Base-by-base conservation (phyloP, 2,329 filamentous ascomycete species). In the Botryosphaeria agaves region DNA sequence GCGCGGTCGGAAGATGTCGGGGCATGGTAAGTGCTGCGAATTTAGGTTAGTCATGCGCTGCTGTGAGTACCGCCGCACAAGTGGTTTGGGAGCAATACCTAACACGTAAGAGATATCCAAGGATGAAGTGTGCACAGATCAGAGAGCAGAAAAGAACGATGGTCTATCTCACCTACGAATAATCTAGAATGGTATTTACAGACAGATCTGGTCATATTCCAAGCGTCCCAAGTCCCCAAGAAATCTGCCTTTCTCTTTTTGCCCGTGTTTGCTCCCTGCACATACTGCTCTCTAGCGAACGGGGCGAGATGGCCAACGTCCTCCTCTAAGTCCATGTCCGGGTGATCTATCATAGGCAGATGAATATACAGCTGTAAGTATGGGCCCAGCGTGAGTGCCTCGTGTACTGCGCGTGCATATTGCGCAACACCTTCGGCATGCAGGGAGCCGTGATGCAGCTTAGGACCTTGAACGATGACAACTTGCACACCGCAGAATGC, bases 401-500 rank as follows among this genome's bases (percentile, higher is more conserved):
- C 83, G 39, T 80, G 72, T 18, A 98, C 68, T 2, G 82, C 79
- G 32, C 85, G 75, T 19, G 81, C 80, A 60, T 84, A 98, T 44
- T 84, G 81, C 0, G 76, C 56, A 45, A 63, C 68, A 11, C 65
- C 62, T 32, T 61, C 55, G 2, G 54, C 53, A 36, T 56, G 46
- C 29, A 52, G 40, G 25, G 62, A 64, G 34, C 66, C 64, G 34
- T 70, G 63, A 39, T 76, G 69, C 9, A 71, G 57, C 38, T 69
- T 68, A 3, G 89, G 89, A 0, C 84, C 84, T 2, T 77, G 74
- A 18, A 98, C 63, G 30, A 95, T 61, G 34, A 95, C 65, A 52
- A 79, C 91, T 33, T 75, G 73, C 28, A 89, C 69, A 20, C 91
- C 91, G 46, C 84, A 94, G 56, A 95, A 98, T 38, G 83, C 85